phyloP scores from a whole-genome alignment of 169 alveolate genomes.

The Eimeria falciformis region DNA sequence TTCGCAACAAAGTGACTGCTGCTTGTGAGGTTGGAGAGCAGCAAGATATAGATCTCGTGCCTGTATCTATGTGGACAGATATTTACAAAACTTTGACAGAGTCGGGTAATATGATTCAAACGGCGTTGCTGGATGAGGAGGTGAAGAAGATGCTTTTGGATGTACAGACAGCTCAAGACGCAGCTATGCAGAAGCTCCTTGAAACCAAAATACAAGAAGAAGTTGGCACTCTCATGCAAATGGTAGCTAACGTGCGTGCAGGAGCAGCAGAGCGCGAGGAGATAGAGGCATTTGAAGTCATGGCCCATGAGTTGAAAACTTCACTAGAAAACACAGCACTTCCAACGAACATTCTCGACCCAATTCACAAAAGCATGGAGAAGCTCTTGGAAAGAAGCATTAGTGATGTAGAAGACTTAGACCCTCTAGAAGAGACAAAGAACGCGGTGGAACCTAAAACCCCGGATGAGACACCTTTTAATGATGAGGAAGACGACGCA shows the following conservation, averaged over 20 bases:
- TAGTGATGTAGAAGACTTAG: too few relatives aligned
- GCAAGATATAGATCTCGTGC: neutral
- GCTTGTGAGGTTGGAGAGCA: neutral
- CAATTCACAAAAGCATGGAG: too few relatives aligned
- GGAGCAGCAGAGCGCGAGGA: neutral
- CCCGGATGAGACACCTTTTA: too few relatives aligned
- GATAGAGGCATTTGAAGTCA: too few relatives aligned
- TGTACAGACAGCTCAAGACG: neutral
- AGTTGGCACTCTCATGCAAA: neutral
- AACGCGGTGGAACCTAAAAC: too few relatives aligned
- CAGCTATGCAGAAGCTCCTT: neutral
- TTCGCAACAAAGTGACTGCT: too few relatives aligned
- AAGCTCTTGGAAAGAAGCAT: too few relatives aligned
- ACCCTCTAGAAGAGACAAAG: too few relatives aligned
- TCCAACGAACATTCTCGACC: too few relatives aligned
- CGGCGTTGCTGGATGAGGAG: neutral
- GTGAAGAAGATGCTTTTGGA: neutral
- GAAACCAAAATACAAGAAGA: neutral
- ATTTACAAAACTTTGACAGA: neutral
- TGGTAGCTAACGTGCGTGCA: neutral
- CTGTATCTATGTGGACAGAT: neutral
- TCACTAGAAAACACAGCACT: too few relatives aligned
- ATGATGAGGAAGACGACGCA: neutral
- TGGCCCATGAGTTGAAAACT: too few relatives aligned
- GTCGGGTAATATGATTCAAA: neutral